Evolutionary conservation across 1,139 yeast species (phyloP).

Genomic region (Geotrichum citri-aurantii): DNA sequence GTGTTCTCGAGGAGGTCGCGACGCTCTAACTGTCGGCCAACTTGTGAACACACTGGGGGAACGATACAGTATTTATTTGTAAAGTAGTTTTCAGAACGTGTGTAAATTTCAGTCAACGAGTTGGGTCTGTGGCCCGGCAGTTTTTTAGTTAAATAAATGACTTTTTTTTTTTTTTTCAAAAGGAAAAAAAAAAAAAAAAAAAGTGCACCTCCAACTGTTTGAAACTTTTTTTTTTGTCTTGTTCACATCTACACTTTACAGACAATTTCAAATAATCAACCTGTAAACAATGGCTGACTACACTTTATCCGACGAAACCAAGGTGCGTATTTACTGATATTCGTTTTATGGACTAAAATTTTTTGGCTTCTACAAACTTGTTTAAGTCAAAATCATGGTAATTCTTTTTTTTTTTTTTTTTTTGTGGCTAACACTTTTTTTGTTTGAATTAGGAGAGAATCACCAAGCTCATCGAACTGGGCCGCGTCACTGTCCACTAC

Average conservation of each 20-base stretch:
- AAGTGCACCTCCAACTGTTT: neutral
- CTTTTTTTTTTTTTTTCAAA: too few species aligned
- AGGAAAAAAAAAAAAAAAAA: neutral
- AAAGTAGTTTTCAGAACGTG: neutral
- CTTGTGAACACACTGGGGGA: neutral
- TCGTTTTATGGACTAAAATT: too few species aligned
- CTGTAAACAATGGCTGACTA: conserved; percentile 36
- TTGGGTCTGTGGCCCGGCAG: neutral
- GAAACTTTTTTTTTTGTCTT: too few species aligned
- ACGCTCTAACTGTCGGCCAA: neutral
- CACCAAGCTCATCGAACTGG: conserved; percentile 70
- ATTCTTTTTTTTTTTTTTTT: neutral
- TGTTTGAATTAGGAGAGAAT: conserved; percentile 58
- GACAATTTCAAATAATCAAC: too few species aligned
- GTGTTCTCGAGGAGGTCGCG: neutral
- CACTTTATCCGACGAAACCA: conserved; percentile 45
- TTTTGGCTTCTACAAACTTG: too few species aligned
- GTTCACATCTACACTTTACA: too few species aligned
- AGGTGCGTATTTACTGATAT: conserved; percentile 29
- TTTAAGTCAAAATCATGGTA: too few species aligned
- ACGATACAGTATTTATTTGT: neutral
- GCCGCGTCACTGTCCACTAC: conserved; percentile 85
- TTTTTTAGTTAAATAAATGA: neutral
- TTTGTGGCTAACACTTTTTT: neutral
- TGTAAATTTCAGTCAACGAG: neutral